Evolutionary conservation across 31 red algal genomes (phyloP), one percentile per base, ranked within the genome.

Genomic region (Pterothamnion heteromorphum): DNA sequence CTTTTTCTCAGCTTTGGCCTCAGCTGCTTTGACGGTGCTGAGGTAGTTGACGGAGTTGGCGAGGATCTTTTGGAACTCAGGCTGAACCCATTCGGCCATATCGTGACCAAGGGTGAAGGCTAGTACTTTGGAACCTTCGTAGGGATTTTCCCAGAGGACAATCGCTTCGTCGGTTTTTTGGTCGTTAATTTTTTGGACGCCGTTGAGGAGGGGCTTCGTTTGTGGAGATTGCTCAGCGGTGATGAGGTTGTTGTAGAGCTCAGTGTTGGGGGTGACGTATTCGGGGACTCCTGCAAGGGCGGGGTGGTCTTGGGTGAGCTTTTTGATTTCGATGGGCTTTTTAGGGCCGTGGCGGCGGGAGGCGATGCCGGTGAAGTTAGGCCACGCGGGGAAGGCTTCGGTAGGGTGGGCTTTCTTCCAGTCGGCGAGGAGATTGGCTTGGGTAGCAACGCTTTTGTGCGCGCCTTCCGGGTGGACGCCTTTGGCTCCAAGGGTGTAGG

Each of bases 241-340:
- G n/a, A 64, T 64, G 51, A 18, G n/a, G n/a, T 64, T 64, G 51
- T 64, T 64, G 51, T 64, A 64, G n/a, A 64, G 51, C 51, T 64
- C 51, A 18, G 14, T n/a, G n/a, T 9, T n/a, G 14, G n/a, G 14
- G 9, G 51, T 64, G 14, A 18, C 51, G n/a, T 64, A 64, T 64
- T 64, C 51, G 9, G 51, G 51, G n/a, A 64, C n/a, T 18, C 14
- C n/a, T 64, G 9, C n/a, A 18, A 64, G 14, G n/a, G 51, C 51
- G n/a, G 14, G 14, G n/a, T 64, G 51, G n/a, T 64, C 51, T 64
- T 64, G 9, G 9, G n/a, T n/a, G 9, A 64, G 51, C 9, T 64
- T 64, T n/a, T 64, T n/a, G n/a, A n/a, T 64, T n/a, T 64, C n/a
- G n/a, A 64, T 64, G n/a, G 51, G 51, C n/a, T 64, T 64, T 64